Evolutionary conservation across 2,329 filamentous ascomycete species (phyloP), one percentile per base, ranked within the genome.

Genomic region (Geosmithia putterillii): DNA sequence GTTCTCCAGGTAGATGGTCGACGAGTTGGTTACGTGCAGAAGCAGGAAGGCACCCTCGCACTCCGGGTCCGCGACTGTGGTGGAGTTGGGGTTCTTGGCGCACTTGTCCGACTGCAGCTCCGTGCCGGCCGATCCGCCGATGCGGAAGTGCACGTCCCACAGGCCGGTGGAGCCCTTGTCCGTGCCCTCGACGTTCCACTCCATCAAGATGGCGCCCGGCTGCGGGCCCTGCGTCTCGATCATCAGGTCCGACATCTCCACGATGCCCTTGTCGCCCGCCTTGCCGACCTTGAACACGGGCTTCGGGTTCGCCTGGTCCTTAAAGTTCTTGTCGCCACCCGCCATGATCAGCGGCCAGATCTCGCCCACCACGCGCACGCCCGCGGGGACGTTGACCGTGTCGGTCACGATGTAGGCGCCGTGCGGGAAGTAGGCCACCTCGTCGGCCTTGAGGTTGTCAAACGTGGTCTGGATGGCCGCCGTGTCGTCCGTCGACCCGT

Each of bases 141-240:
- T 77, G 56, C 92, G 86, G 66, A 92, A 83, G 69, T 98, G 92
- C n/a, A 89, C 81, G 55, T 98, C 92, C 86, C 89, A 98, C 64
- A 95, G 80, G 48, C 79, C 90, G 18, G 80, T 81, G 2, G 79
- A 75, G 40, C 86, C 87, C 45, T 81, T 73, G 44, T 62, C 28
- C 10, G 36, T 37, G 38, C 25, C 43, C 43, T 45, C 45, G 37
- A 47, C 37, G 41, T 47, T 47, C 45, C 45, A 47, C 43, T 47
- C 76, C 66, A 95, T 79, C 57, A 95, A 74, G 55, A 95, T 86
- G 17, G 88, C 90, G 50, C 90, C 90, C 1, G 88, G 83, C 48
- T 86, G 82, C 3, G 88, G 70, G 4, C 90, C 90, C 51, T 79
- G 75, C 23, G 88, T 95, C 62, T 86, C 78, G 52, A 96, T 83